These are phyloP conservation scores for Aspergillus pseudoviridinutans DNA, from an alignment of 2,329 filamentous ascomycete species.

Conservation along the genomic window DNA sequence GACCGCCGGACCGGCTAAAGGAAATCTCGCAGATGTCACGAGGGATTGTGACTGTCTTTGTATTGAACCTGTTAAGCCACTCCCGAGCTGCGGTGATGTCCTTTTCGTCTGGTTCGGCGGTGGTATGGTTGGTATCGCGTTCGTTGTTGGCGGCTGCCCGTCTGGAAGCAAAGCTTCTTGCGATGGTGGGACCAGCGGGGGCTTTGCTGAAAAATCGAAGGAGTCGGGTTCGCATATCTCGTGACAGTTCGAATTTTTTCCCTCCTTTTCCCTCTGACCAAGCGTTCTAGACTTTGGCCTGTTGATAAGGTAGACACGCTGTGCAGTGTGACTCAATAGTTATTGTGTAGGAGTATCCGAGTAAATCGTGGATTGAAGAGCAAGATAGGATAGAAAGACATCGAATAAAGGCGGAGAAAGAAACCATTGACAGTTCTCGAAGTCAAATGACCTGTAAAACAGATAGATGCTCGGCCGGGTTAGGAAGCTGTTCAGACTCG, in stretches of 20 bases:
- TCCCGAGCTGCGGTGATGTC: conserved; percentile 45
- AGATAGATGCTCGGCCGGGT: background rate
- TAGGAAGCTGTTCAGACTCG: no score
- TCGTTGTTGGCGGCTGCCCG: conserved; percentile 13
- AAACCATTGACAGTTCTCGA: background rate
- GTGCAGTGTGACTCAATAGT: background rate
- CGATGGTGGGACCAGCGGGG: conserved; percentile 5
- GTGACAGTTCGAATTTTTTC: background rate
- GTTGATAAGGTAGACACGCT: background rate
- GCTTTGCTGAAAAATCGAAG: conserved; percentile 6
- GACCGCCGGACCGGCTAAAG: conserved; percentile 62
- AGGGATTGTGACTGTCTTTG: conserved; percentile 55
- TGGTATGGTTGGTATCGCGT: conserved; percentile 15
- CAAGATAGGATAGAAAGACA: background rate
- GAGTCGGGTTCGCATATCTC: conserved; percentile 4
- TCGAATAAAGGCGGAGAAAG: background rate
- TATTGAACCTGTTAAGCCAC: conserved; percentile 54
- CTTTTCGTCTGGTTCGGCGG: conserved; percentile 13
- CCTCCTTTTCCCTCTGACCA: background rate
- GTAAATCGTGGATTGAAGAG: no score
- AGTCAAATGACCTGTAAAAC: no score
- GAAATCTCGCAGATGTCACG: conserved; percentile 54
- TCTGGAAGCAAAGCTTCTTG: conserved; percentile 27
- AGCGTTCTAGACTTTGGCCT: background rate
- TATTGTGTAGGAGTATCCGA: background rate